Percentiles rank a stretch among this genome's conserved stretches.
Conservation (phyloP, 768 basidiomycete species). For the Boletus insuetus region DNA sequence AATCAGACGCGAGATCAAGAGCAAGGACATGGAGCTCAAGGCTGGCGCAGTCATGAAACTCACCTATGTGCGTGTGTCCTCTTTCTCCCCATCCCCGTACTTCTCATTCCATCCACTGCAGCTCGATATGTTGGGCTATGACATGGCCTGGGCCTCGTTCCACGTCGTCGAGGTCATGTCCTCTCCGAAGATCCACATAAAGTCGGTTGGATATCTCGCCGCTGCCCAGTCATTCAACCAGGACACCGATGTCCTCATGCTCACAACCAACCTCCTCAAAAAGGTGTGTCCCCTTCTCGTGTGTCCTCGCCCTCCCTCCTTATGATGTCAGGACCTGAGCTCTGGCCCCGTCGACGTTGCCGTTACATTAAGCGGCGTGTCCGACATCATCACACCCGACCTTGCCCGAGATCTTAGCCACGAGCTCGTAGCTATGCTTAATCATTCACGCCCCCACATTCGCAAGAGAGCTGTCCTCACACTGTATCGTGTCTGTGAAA, state of each 20-base stretch:
- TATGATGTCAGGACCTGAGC: slow-evolving; percentile 62
- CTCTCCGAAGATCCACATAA: slow-evolving; percentile 85
- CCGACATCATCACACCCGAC: slow-evolving; percentile 81
- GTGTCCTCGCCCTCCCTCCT: slow-evolving; percentile 4
- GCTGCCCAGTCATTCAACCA: slow-evolving; percentile 88
- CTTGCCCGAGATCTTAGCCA: slow-evolving; percentile 88
- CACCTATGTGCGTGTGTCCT: slow-evolving; percentile 74
- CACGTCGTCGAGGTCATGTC: slow-evolving; percentile 99
- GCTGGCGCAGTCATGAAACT: slow-evolving; percentile 94
- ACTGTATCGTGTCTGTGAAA: slow-evolving; percentile 73
- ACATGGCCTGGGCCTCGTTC: slow-evolving; percentile 95
- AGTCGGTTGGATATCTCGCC: slow-evolving; percentile 93
- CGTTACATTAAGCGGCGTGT: slow-evolving; percentile 76
- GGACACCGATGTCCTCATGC: slow-evolving; percentile 95
- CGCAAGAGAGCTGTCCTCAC: slow-evolving; percentile 88
- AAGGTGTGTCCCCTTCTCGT: slow-evolving; percentile 51
- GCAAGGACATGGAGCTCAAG: slow-evolving; percentile 96
- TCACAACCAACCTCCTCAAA: slow-evolving; percentile 93
- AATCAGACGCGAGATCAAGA: slow-evolving; percentile 86
- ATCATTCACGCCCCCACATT: slow-evolving; percentile 84
- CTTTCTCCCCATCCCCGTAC: neutral
- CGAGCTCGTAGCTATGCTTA: slow-evolving; percentile 83
- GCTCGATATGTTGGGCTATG: slow-evolving; percentile 97
- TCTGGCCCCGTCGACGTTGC: slow-evolving; percentile 75
- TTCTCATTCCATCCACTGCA: slow-evolving; percentile 32